Base-by-base conservation (phyloP, 352 stramenopile species). In the Phytophthora multivora region DNA sequence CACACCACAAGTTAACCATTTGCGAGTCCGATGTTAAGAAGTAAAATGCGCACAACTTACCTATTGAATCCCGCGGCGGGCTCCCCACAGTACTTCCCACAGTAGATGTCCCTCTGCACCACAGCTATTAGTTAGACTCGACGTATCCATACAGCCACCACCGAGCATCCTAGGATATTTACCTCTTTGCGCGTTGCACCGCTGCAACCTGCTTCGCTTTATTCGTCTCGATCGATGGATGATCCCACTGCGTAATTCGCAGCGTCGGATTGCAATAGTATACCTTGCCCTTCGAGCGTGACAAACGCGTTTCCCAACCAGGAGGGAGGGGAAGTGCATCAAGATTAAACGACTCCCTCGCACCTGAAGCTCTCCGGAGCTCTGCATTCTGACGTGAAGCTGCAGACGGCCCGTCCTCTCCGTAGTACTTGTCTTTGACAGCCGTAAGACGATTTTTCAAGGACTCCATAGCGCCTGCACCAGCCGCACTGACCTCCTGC, bases 371-470 rank as follows among this genome's bases (percentile, higher is more conserved):
- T 47, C 47, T 72, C 30, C 23, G 48, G 4, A 49, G 30, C 13
- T 68, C 49, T 5, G 33, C n/a, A 11, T 55, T 68, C 31, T 59
- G 64, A 23, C 60, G 51, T 19, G 43, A 48, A 28, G 47, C 30
- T 42, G 53, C 43, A 19, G 41, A 59, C 19, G 52, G 43, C n/a
- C 63, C 60, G 16, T 82, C 66, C 26, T 88, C 79, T 12, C 74
- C 76, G 46, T 91, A 89, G 58, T 95, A 95, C 54, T 95, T 95
- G 19, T 80, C 84, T 60, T 93, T 93, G 11, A 93, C 80, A 43
- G 81, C 84, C 3, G 76, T 77, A 12, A 95, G 69, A 42, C 76
- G 81, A 23, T 70, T 86, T 48, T 92, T 93, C 40, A 95, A 41
- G 26, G 69, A 86, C 18, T 88, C 80, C 80, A 93, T 93, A 5